Base-by-base conservation (phyloP, 2,329 filamentous ascomycete species). In the Pestalotiopsis sp. region DNA sequence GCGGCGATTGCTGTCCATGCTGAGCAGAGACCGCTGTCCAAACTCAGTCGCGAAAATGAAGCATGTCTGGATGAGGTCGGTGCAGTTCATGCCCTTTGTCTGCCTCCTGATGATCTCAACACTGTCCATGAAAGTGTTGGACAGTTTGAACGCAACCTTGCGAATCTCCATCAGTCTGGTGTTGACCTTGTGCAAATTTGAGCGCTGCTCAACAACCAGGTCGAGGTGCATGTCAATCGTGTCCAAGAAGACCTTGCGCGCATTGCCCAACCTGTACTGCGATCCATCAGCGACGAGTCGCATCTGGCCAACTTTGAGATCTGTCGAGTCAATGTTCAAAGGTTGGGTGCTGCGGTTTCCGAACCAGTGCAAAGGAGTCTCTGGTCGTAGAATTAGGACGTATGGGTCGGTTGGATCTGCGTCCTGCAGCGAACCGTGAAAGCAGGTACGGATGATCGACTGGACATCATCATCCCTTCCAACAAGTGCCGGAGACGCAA, bases 41-140 rank as follows among this genome's bases (percentile, higher is more conserved):
- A 99, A 99, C 78, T 99, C 96, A 0, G 96, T 98, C n/a, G 96
- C 96, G 75, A 98, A 99, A 55, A 97, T 92, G 78, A 98, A 99
- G 80, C 95, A 99, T 4, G 94, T 97, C 79, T 99, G 96, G 71
- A 99, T 96, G 38, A 99, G 88, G 75, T 99, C 96, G 74, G 97
- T 94, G 77, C 95, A 97, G 71, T 96, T 92, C 71, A 95, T 88
- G 9, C 91, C 93, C 67, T 88, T 86, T 1, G 94, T 94, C 79
- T 99, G 95, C 72, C 90, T 90, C 71, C 94, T 88, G 71, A 99
- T 96, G 70, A 93, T 94, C 77, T 97, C 94, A 58, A 99, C 96
- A 77, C 94, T 98, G 79, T 98, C 95, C 94, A 99, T 98, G 80
- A 99, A 98, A 6, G 94, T 94, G 80, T 98, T 98, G 64, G 94